Conservation (phyloP, 83 land plant species). For the Picea abies region DNA sequence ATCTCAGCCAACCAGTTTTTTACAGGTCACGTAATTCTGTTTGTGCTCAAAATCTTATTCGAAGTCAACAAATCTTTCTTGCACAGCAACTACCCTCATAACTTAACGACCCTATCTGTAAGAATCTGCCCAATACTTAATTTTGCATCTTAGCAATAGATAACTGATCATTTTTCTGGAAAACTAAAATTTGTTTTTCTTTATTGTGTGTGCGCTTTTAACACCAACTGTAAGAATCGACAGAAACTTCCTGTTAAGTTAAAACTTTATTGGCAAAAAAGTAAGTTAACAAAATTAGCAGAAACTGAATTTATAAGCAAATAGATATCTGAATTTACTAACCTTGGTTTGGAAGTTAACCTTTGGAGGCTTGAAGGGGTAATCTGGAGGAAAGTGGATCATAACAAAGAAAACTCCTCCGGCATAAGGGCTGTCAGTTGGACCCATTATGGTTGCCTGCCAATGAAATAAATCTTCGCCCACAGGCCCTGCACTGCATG, state of each 20-base stretch:
- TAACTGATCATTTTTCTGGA: background rate
- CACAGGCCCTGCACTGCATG: constrained; percentile 22
- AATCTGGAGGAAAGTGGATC: constrained; percentile 19
- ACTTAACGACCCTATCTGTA: too few species aligned
- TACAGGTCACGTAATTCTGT: background rate
- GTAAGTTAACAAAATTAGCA: too few species aligned
- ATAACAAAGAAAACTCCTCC: constrained; percentile 20
- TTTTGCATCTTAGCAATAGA: background rate
- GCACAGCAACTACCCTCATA: background rate
- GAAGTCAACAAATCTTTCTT: background rate
- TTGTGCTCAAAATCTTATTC: background rate
- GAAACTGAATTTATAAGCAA: background rate
- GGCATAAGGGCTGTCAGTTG: constrained; percentile 17
- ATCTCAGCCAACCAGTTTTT: background rate
- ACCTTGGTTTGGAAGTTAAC: constrained; percentile 23
- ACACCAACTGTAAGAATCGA: too few species aligned
- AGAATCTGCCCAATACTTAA: background rate
- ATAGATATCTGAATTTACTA: background rate
- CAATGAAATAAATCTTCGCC: constrained; percentile 22
- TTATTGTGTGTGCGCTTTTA: too few species aligned
- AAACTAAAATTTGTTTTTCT: too few species aligned
- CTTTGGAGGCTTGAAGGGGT: constrained; percentile 24
- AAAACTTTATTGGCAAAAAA: too few species aligned
- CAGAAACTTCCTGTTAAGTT: too few species aligned
- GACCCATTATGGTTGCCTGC: constrained; percentile 23